A percentile compares a stretch with the other conserved stretches of the same genome.
Evolutionary conservation across 129 eudicot genomes (phyloP).

Genomic region (Heracleum sosnowskyi): DNA sequence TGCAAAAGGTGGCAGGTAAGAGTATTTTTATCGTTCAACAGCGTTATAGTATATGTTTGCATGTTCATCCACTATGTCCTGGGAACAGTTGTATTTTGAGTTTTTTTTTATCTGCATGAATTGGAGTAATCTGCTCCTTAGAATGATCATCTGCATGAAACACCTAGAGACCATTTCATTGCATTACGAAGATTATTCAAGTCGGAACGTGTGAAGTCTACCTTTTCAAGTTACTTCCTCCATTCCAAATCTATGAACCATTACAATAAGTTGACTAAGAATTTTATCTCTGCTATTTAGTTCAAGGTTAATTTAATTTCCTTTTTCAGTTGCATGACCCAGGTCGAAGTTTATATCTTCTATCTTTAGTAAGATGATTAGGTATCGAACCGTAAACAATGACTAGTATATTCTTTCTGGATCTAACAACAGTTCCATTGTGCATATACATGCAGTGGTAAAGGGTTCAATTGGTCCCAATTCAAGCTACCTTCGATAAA

Average conservation of each 20-base stretch:
- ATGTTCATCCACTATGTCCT: too few relatives aligned
- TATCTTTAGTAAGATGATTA: not conserved
- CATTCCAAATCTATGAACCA: not conserved
- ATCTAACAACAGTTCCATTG: not conserved
- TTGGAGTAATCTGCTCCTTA: too few relatives aligned
- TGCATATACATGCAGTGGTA: slow-evolving; percentile 51
- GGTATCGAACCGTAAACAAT: not conserved
- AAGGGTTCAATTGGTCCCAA: slow-evolving; percentile 82
- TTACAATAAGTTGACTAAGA: not conserved
- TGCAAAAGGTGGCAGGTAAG: slow-evolving; percentile 90
- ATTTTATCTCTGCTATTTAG: not conserved
- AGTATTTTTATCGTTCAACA: not conserved
- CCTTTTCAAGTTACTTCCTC: not conserved
- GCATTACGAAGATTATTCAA: too few relatives aligned
- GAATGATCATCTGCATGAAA: too few relatives aligned
- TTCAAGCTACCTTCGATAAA: slow-evolving; percentile 66
- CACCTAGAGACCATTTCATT: too few relatives aligned
- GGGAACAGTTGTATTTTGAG: too few relatives aligned
- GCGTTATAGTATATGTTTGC: not conserved
- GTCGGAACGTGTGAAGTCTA: too few relatives aligned
- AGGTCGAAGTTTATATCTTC: not conserved
- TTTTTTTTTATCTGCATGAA: too few relatives aligned
- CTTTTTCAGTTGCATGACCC: not conserved
- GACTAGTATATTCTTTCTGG: too few relatives aligned
- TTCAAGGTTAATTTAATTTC: not conserved